Percentiles rank a stretch among this genome's conserved stretches.
phyloP scores from a whole-genome alignment of 2,329 filamentous ascomycete species.

The Rutstroemia sp. region DNA sequence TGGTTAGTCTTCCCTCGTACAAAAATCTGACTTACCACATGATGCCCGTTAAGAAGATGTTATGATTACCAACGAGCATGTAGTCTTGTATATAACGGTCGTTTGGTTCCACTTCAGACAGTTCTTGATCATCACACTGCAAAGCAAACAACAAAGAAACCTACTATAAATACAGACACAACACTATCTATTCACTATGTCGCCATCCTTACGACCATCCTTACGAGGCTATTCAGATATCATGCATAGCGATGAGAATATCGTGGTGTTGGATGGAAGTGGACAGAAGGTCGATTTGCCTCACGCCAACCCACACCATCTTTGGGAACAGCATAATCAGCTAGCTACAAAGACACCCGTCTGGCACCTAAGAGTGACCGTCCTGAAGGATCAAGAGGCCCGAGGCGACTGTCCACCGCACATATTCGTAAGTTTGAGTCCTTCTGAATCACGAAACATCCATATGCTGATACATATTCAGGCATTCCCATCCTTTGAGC shows the following conservation, averaged over 20 bases:
- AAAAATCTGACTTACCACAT: no score
- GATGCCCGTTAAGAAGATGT: no score
- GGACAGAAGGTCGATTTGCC: conserved; percentile 15
- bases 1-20: no score
- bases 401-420: conserved; percentile 18
- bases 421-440: conserved; percentile 17
- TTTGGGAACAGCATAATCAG: conserved; percentile 17
- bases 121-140: no score
- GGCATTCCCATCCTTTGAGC: conserved; percentile 21
- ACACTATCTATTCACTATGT: background rate
- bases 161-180: background rate
- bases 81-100: background rate
- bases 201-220: background rate
- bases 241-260: background rate
- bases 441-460: background rate
- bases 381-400: conserved; percentile 20
- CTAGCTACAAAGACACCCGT: conserved; percentile 9
- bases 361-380: conserved; percentile 21
- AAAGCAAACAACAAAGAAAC: no score
- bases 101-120: no score
- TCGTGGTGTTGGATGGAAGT: conserved; percentile 8
- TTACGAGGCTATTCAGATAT: conserved; percentile 5
- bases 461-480: background rate
- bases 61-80: no score
- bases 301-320: conserved; percentile 14